phyloP scores from a whole-genome alignment of 768 basidiomycete genomes.

The Piloderma croceum region DNA sequence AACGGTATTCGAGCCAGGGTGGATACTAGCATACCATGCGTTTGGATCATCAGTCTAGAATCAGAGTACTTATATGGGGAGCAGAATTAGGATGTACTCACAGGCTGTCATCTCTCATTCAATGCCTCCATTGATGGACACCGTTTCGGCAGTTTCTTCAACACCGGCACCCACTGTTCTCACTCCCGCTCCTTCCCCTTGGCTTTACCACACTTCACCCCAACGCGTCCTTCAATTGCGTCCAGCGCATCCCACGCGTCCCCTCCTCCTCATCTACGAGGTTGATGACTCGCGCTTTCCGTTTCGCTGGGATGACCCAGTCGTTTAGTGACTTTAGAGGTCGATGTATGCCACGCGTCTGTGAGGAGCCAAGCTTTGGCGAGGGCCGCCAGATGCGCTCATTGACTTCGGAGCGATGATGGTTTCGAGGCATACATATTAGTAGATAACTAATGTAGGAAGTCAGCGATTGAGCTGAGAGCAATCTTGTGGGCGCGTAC shows the following conservation, averaged over 20 bases:
- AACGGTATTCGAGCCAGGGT: slow-evolving; percentile 64
- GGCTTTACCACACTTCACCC: no score
- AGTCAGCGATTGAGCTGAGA: not conserved
- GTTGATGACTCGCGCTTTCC: slow-evolving; percentile 29
- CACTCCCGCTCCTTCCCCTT: no score
- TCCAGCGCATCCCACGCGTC: slow-evolving; percentile 74
- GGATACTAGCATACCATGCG: no score
- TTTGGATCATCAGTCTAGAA: not conserved
- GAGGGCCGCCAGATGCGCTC: slow-evolving; percentile 43
- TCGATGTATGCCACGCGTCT: slow-evolving; percentile 82
- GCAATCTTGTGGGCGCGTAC: slow-evolving; percentile 4
- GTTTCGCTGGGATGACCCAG: slow-evolving; percentile 80
- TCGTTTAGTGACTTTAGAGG: slow-evolving; percentile 74
- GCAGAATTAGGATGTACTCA: slow-evolving; percentile 5
- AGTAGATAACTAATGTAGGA: slow-evolving; percentile 74
- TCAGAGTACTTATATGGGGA: no score
- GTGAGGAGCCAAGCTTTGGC: slow-evolving; percentile 85
- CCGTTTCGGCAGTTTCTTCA: slow-evolving; percentile 98
- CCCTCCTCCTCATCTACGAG: slow-evolving; percentile 59
- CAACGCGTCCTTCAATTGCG: slow-evolving; percentile 44
- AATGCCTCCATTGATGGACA: slow-evolving; percentile 74
- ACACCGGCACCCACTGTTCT: slow-evolving; percentile 59
- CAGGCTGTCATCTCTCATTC: slow-evolving; percentile 75
- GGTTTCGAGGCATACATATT: slow-evolving; percentile 85
- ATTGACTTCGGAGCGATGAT: slow-evolving; percentile 61